Base-by-base conservation (phyloP, 208 protist species). In the Trypanosoma brucei region DNA sequence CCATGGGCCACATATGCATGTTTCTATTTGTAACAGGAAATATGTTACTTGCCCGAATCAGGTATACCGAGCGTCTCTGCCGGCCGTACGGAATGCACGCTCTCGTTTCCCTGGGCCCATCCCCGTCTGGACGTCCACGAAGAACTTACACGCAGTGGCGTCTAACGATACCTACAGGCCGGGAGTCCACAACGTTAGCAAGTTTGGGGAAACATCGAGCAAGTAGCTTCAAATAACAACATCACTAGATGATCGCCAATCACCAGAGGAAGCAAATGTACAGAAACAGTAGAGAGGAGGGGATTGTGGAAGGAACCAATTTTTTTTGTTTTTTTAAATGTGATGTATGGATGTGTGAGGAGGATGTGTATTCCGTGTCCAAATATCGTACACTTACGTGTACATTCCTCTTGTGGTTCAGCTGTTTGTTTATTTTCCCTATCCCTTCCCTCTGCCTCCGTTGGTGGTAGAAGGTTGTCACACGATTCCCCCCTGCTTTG, bases 31-130 rank as follows among this genome's bases (percentile, higher is more conserved):
- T 55, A 83, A 85, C 62, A 75, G 71, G 40, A 74, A 78, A 45
- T 38, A 55, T 9, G 56, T 52, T 33, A 9, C 62, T 22, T 95
- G 89, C 70, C 11, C 48, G 1, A 90, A 81, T 40, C 89, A 95
- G 54, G 67, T 87, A 8, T 90, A 86, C 68, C 51, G 46, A 6
- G 68, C 71, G 1, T 81, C 89, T 39, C 69, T 86, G 7, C 89
- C 84, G 9, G 63, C 78, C 39, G 80, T 92, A 37, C 86, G 76
- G 0, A 82, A 64, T 0, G 85, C 89, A 0, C 81, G 89, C 31
- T 80, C 77, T 60, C 73, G 82, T 48, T 95, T 92, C 49, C 89
- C 89, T 1, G 89, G 89, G 0, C 81, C 86, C 2, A 78, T 95
- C 46, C 89, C 89, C 11, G 78, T 90, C 3, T 83, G 78, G 80